A percentile compares a stretch with the other conserved stretches of the same genome.
phyloP scores from a whole-genome alignment of 768 basidiomycete genomes.

The Punctularia strigosozonata region DNA sequence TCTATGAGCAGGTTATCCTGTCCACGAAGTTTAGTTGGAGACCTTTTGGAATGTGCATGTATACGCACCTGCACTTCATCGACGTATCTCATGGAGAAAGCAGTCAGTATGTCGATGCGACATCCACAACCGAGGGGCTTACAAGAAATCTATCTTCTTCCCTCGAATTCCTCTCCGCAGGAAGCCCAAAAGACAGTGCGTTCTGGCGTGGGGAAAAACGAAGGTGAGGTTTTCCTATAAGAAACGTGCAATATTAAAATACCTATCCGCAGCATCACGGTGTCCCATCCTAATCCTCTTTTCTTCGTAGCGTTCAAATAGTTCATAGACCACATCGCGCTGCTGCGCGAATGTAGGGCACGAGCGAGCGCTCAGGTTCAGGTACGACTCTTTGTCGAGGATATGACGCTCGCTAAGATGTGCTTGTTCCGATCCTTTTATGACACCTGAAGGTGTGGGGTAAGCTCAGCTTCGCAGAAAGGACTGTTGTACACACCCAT shows the following conservation, averaged over 20 bases:
- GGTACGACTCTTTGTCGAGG: constrained; percentile 34
- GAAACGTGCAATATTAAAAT: too few relatives aligned
- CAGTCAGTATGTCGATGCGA: too few relatives aligned
- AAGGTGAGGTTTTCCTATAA: too few relatives aligned
- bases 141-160: constrained; percentile 44
- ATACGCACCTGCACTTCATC: constrained; percentile 75
- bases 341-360: constrained; percentile 43
- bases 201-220: too few relatives aligned
- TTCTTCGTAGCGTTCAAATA: constrained; percentile 42
- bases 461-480: neutral
- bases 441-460: constrained; percentile 30
- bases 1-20: constrained; percentile 62
- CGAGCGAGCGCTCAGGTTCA: constrained; percentile 34
- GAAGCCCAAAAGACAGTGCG: constrained; percentile 33
- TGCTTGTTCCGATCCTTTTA: constrained; percentile 56
- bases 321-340: constrained; percentile 33
- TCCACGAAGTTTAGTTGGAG: too few relatives aligned
- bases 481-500: constrained; percentile 46
- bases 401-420: constrained; percentile 21
- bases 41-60: too few relatives aligned
- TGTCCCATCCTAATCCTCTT: constrained; percentile 30
- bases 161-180: constrained; percentile 25
- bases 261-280: constrained; percentile 53
- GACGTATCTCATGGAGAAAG: constrained; percentile 61
- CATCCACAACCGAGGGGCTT: constrained; percentile 9